Percentiles rank a stretch among this genome's conserved stretches.
These are phyloP conservation scores for Picea sitchensis DNA, from an alignment of 75 land plant species.

Conservation along the genomic window DNA sequence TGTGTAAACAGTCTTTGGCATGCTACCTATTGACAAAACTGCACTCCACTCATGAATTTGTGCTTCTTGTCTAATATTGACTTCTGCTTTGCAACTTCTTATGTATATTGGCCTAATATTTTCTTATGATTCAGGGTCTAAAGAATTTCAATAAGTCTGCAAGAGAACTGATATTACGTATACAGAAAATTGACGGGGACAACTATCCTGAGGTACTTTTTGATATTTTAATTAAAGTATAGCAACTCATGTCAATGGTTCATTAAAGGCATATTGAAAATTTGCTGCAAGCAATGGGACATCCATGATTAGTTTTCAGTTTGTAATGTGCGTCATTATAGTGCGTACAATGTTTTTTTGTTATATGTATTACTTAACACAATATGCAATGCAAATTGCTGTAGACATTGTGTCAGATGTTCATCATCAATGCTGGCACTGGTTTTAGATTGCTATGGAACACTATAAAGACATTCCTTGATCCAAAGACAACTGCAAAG, in stretches of 20 bases:
- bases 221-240: constrained; percentile 13
- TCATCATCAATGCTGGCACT: constrained; percentile 91
- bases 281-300: background rate
- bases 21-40: background rate
- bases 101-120: background rate
- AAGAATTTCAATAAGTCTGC: constrained; percentile 64
- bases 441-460: constrained; percentile 88
- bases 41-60: background rate
- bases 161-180: constrained; percentile 54
- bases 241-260: background rate
- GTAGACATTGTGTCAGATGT: constrained; percentile 87
- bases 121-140: constrained; percentile 38
- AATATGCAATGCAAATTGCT: constrained; percentile 6
- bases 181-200: constrained; percentile 79
- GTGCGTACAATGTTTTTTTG: background rate
- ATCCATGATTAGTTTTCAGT: background rate
- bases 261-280: constrained; percentile 1
- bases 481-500: constrained; percentile 83
- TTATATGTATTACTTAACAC: constrained; percentile 4
- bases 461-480: constrained; percentile 75
- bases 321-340: background rate
- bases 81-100: background rate
- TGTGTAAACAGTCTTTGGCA: background rate
- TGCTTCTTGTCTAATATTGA: background rate
- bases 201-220: constrained; percentile 77